Evolutionary conservation across 2,329 filamentous ascomycete species (phyloP).

Genomic region (Peltaster fructicola): DNA sequence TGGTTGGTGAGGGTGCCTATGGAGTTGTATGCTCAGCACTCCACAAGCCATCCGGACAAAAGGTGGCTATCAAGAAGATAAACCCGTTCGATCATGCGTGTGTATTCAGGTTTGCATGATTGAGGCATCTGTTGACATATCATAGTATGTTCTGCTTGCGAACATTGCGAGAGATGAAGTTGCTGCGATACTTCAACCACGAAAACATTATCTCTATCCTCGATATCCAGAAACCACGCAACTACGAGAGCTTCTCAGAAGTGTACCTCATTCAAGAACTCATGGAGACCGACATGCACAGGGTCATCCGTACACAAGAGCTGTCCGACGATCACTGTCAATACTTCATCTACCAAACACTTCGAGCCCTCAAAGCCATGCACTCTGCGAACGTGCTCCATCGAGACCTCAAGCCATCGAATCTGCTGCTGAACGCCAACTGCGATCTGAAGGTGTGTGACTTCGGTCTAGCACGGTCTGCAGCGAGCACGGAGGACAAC

Average conservation of each 20-base stretch:
- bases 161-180: conserved; percentile 97
- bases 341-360: conserved; percentile 99
- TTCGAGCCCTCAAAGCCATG: conserved; percentile 96
- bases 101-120: conserved; percentile 2
- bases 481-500: conserved; percentile 94
- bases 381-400: conserved; percentile 97
- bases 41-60: conserved; percentile 94
- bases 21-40: conserved; percentile 96
- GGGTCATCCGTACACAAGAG: conserved; percentile 95
- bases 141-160: conserved; percentile 56
- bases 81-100: conserved; percentile 99
- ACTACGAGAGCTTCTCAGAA: conserved; percentile 90
- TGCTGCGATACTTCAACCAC: conserved; percentile 96
- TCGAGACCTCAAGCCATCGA: conserved; percentile 92
- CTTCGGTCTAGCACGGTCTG: conserved; percentile 82
- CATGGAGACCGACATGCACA: conserved; percentile 99
- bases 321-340: conserved; percentile 98
- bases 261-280: conserved; percentile 98
- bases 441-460: conserved; percentile 99
- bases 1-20: conserved; percentile 95
- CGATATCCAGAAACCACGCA: conserved; percentile 94
- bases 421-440: conserved; percentile 91
- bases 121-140: background rate
- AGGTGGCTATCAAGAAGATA: conserved; percentile 99
- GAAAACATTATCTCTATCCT: conserved; percentile 99